Conservation (phyloP, 73 alveolate genomes). For the Paramecium sonneborni region DNA sequence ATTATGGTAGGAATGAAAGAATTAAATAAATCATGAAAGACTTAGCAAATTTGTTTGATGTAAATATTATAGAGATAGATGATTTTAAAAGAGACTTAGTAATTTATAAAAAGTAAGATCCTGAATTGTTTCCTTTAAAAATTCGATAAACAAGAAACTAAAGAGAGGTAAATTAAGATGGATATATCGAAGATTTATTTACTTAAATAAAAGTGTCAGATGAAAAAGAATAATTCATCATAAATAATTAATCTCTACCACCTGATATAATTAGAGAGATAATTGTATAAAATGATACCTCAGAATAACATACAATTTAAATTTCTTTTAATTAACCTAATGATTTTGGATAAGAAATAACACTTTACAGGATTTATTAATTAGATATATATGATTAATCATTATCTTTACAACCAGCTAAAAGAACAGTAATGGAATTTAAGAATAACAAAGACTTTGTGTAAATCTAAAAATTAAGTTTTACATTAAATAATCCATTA, state of each 20-base stretch:
- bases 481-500: neutral
- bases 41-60: neutral
- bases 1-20: neutral
- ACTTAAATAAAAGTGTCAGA: neutral
- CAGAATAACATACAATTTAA: neutral
- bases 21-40: neutral
- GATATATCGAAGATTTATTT: neutral
- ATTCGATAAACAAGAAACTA: neutral
- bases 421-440: neutral
- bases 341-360: neutral
- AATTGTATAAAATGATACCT: neutral
- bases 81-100: neutral
- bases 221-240: neutral
- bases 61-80: neutral
- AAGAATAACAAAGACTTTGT: neutral
- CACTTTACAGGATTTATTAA: neutral
- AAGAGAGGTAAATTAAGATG: neutral
- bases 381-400: neutral
- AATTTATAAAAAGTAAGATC: neutral
- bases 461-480: neutral
- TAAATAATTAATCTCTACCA: neutral
- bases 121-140: neutral
- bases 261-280: conserved; percentile 36
- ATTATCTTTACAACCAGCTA: neutral
- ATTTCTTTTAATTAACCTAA: neutral